These are phyloP conservation scores for Heteromeles arbutifolia DNA, from an alignment of 306 rosid species.

Conservation along the genomic window DNA sequence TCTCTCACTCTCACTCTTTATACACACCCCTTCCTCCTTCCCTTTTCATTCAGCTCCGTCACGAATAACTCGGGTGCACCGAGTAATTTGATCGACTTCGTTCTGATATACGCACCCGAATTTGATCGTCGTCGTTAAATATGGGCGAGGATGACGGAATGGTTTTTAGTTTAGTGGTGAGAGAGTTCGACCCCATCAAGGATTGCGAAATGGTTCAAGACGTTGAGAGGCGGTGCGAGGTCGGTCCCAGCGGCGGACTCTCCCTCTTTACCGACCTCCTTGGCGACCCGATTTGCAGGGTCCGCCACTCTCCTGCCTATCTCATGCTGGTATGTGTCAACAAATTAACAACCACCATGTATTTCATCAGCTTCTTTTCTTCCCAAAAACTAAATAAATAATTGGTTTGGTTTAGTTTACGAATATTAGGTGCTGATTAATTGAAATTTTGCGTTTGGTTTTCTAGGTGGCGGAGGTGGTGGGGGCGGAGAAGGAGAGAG, in stretches of 20 bases:
- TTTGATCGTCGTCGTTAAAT: not conserved
- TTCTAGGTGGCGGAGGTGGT: conserved; percentile 65
- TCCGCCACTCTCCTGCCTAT: conserved; percentile 90
- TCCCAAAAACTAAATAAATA: not conserved
- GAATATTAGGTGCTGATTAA: too few relatives aligned
- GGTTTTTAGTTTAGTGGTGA: conserved; percentile 16
- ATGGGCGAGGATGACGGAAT: not conserved
- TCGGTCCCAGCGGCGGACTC: conserved; percentile 68
- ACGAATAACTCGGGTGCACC: not conserved
- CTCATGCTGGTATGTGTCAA: conserved; percentile 67
- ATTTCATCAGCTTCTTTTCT: not conserved
- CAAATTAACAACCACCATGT: not conserved
- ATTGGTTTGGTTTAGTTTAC: not conserved
- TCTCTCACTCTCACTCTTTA: conserved; percentile 11
- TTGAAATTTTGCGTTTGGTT: not conserved
- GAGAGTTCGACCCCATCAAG: conserved; percentile 43
- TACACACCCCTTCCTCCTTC: conserved; percentile 22
- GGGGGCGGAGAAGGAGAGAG: conserved; percentile 35
- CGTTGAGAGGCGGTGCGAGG: conserved; percentile 75
- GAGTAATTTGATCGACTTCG: not conserved
- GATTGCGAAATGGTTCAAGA: conserved; percentile 55
- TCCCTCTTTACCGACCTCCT: conserved; percentile 76
- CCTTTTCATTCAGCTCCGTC: not conserved
- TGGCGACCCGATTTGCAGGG: conserved; percentile 95
- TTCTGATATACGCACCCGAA: not conserved